Base-by-base conservation (phyloP, 2,329 filamentous ascomycete species). In the Botrytis cinerea region DNA sequence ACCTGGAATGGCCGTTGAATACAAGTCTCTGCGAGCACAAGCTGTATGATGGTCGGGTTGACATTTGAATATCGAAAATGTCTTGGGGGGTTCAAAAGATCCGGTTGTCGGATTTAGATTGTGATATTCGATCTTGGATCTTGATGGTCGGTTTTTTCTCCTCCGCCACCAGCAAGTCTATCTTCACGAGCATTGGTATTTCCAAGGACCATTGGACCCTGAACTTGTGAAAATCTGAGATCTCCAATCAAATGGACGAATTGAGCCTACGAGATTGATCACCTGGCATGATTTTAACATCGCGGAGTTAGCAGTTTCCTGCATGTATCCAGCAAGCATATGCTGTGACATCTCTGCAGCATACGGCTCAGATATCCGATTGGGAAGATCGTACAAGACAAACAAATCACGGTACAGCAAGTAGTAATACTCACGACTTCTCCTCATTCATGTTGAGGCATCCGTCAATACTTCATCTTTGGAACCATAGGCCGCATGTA, bases 291-390 rank as follows among this genome's bases (percentile, higher is more conserved):
- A 62, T n/a, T 25, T 5, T 10, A 8, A 16, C 22, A 18, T n/a
- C 38, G 38, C 60, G 32, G 35, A 63, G 25, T 43, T 45, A 22
- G 28, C 51, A 57, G 8, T 28, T 28, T 57, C n/a, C n/a, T 32
- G n/a, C 51, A n/a, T 48, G 46, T 25, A 28, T 38, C 40, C 64
- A 67, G 64, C 46, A 67, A 67, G 64, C 46, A 67, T 67, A 67
- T 67, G 64, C 46, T n/a, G 64, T 67, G 46, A 7, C 46, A 67
- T 67, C 22, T 40, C 32, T n/a, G 40, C 16, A 22, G 61, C 61
- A n/a, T 28, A 63, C 40, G 25, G 14, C n/a, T n/a, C 60, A 45
- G 25, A 63, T 43, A 63, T 63, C 38, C 60, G 60, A 63, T 51
- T 67, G 45, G 28, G 32, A 38, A n/a, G 46, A 38, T 35, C 60